Conservation (phyloP, 78 protist genomes). For the Mantamonas sphyraenae region DNA sequence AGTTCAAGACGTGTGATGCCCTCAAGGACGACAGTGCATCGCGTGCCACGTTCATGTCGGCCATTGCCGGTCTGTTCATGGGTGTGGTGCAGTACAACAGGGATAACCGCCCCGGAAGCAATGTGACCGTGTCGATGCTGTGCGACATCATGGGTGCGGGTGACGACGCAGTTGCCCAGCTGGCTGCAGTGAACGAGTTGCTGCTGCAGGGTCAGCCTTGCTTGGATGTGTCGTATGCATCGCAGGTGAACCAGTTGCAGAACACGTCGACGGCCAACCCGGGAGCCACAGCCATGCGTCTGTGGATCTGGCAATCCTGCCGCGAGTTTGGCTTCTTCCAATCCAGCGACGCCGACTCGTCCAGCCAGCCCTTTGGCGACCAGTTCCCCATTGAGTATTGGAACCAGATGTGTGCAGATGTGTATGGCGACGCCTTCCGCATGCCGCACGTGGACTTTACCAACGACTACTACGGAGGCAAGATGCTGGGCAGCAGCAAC, state of each 20-base stretch:
- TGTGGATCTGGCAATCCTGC: constrained; percentile 35
- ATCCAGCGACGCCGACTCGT: constrained; percentile 30
- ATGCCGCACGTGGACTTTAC: constrained; percentile 12
- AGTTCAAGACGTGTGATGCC: too few species aligned
- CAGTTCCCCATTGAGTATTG: constrained; percentile 27
- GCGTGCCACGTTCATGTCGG: too few species aligned
- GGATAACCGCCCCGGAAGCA: constrained; percentile 11
- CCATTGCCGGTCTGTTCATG: too few species aligned
- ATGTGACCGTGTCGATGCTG: constrained; percentile 21
- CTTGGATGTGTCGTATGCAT: too few species aligned
- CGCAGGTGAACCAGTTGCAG: too few species aligned
- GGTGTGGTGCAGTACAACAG: too few species aligned
- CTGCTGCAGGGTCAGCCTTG: too few species aligned
- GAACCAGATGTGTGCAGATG: constrained; percentile 26
- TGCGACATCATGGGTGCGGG: too few species aligned
- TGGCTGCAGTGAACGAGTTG: too few species aligned
- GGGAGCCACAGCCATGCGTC: neutral
- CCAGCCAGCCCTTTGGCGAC: constrained; percentile 31
- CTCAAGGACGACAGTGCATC: too few species aligned
- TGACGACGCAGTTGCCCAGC: too few species aligned
- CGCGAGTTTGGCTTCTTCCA: constrained; percentile 49
- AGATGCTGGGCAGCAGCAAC: constrained; percentile 18
- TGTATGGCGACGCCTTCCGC: constrained; percentile 22
- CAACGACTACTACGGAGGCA: constrained; percentile 40
- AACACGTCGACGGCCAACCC: constrained; percentile 8